These are phyloP conservation scores for Microbotryum intermedium DNA, from an alignment of 1,284 basidiomycete genomes.

Conservation along the genomic window DNA sequence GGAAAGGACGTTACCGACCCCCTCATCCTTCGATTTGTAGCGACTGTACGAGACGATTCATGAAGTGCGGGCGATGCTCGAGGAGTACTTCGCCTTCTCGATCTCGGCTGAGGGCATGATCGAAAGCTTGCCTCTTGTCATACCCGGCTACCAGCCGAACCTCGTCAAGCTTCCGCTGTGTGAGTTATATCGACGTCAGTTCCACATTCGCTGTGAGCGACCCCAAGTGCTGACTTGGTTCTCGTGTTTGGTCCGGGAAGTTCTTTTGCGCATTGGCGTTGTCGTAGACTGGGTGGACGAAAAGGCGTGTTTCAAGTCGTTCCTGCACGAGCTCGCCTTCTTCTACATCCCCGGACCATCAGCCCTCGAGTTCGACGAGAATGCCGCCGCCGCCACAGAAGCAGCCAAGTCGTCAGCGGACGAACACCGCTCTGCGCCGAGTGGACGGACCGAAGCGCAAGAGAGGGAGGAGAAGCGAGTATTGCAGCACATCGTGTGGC, in stretches of 20 bases:
- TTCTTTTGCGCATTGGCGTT: slow-evolving; percentile 35
- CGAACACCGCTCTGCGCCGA: slow-evolving; percentile 11
- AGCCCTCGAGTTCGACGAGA: neutral
- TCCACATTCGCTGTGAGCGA: neutral
- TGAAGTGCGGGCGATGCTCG: slow-evolving; percentile 68
- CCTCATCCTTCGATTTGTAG: slow-evolving; percentile 1
- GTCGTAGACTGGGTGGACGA: slow-evolving; percentile 85
- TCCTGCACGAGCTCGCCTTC: slow-evolving; percentile 80
- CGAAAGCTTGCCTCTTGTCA: slow-evolving; percentile 66
- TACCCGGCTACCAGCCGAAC: slow-evolving; percentile 76
- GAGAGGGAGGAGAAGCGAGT: slow-evolving; percentile 55
- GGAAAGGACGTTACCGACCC: slow-evolving; percentile 39
- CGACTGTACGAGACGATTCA: slow-evolving; percentile 34
- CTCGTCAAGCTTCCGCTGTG: slow-evolving; percentile 72
- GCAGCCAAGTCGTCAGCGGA: neutral
- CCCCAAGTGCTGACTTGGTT: slow-evolving; percentile 42
- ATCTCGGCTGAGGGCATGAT: slow-evolving; percentile 59
- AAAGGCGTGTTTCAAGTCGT: slow-evolving; percentile 70
- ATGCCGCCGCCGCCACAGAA: slow-evolving; percentile 12
- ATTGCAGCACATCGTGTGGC: slow-evolving; percentile 78
- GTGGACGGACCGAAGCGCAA: slow-evolving; percentile 7
- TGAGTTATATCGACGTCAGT: slow-evolving; percentile 62
- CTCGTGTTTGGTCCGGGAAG: slow-evolving; percentile 6
- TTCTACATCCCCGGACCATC: slow-evolving; percentile 69
- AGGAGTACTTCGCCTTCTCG: slow-evolving; percentile 80